These are phyloP conservation scores for Mrakiaceae sp. DNA, from an alignment of 1,284 basidiomycete species.

Conservation along the genomic window DNA sequence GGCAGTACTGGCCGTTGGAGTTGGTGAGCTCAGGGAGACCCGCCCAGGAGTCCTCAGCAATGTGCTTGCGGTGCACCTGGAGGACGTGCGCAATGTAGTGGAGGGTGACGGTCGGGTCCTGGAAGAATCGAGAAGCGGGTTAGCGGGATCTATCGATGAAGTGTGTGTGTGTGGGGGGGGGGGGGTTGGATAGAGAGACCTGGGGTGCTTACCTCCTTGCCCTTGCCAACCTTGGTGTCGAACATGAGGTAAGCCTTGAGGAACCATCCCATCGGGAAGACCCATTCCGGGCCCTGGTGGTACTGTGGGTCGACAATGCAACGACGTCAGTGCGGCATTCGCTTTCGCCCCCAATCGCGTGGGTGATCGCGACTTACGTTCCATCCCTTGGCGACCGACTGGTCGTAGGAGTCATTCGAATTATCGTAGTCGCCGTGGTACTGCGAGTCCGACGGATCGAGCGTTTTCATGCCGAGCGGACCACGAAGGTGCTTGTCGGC, in stretches of 20 bases:
- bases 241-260: slow-evolving; percentile 83
- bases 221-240: slow-evolving; percentile 45
- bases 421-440: slow-evolving; percentile 88
- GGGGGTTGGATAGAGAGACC: not conserved
- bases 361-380: slow-evolving; percentile 41
- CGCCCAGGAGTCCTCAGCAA: slow-evolving; percentile 71
- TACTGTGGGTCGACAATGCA: slow-evolving; percentile 25
- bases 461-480: slow-evolving; percentile 86
- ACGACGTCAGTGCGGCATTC: not conserved
- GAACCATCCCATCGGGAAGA: slow-evolving; percentile 91
- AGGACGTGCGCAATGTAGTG: slow-evolving; percentile 66
- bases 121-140: not conserved
- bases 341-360: not conserved
- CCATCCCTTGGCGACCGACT: slow-evolving; percentile 72
- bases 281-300: slow-evolving; percentile 72
- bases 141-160: not conserved
- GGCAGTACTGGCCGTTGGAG: slow-evolving; percentile 63
- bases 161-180: too few relatives aligned
- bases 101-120: slow-evolving; percentile 61
- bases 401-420: slow-evolving; percentile 72
- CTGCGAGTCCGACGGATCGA: slow-evolving; percentile 72
- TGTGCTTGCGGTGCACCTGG: slow-evolving; percentile 56
- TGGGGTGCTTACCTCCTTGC: slow-evolving; percentile 49
- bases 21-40: slow-evolving; percentile 83
- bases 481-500: slow-evolving; percentile 64